Base-by-base conservation (phyloP, 2,329 filamentous ascomycete genomes). In the Colletotrichum sp. region DNA sequence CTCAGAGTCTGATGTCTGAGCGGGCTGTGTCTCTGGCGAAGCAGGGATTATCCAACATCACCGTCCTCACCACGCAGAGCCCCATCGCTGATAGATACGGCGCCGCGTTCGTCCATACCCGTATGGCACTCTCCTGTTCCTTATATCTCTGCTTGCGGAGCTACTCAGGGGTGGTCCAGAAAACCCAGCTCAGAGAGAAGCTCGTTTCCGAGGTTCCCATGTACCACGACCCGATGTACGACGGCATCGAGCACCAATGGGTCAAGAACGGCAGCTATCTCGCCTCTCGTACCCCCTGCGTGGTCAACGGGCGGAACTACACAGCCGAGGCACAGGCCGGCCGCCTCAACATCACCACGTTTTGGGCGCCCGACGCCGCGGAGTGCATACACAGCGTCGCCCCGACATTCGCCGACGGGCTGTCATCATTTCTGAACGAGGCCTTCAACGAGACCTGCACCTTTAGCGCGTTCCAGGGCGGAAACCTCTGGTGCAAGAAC, bases 21-120 rank as follows among this genome's bases (percentile, higher is more conserved):
- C 21, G 18, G 1, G 24, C 13, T 13, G 3, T 2, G 4, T 18
- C 15, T 13, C 6, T 66, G 16, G 34, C 26, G 13, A 0, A 26
- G 13, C 21, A 28, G 0, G 21, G 18, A 0, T 15, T 66, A 2
- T 13, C 36, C 3, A 65, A 66, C 12, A 10, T 66, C 16, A 66
- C 62, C 0, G 26, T 66, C 16, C 26, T 66, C 6, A 21, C 43
- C 1, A 52, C n/a, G 0, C 43, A 52, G n/a, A 52, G 43, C 1
- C 43, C 43, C 0, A 21, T 52, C 43, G 43, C n/a, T 1, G 12
- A 52, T 21, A 52, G 43, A 2, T 52, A 52, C 43, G 43, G 43
- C 43, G 43, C 43, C n/a, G 10, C 43, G 6, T 52, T 52, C n/a
- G 2, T 52, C 43, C 43, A 52, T 18, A 24, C 32, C 4, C 21